These are phyloP conservation scores for Angomonas desouzai DNA, from an alignment of 208 protist species.

Conservation along the genomic window DNA sequence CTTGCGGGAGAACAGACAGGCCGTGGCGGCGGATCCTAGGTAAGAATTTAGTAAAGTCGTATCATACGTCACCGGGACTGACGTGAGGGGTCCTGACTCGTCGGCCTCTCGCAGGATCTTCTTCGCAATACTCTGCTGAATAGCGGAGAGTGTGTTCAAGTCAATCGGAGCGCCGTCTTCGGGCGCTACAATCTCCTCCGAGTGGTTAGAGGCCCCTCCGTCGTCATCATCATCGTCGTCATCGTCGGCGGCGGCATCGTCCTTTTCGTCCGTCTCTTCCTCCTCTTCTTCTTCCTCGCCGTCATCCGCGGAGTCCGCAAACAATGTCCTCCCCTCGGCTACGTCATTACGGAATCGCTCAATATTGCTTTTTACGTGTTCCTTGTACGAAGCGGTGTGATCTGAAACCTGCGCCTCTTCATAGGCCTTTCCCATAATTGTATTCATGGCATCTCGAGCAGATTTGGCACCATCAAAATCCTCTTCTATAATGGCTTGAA, in stretches of 20 bases:
- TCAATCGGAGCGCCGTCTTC: neutral
- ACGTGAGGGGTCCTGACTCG: neutral
- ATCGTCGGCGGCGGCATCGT: constrained; percentile 8
- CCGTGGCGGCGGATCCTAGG: constrained; percentile 55
- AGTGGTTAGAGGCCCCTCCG: neutral
- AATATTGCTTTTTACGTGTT: neutral
- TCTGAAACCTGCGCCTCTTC: constrained; percentile 40
- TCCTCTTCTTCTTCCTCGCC: neutral
- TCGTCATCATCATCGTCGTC: constrained; percentile 5
- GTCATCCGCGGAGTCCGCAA: constrained; percentile 4
- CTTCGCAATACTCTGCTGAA: constrained; percentile 10
- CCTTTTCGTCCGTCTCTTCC: neutral
- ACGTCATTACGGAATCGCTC: neutral
- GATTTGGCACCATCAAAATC: constrained; percentile 81
- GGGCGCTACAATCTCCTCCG: constrained; percentile 5
- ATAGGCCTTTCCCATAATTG: constrained; percentile 49
- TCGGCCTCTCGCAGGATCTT: constrained; percentile 14
- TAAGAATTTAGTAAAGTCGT: constrained; percentile 23
- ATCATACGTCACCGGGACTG: constrained; percentile 11
- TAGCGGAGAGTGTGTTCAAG: neutral
- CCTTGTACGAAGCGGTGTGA: neutral
- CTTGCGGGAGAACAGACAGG: constrained; percentile 66
- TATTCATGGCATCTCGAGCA: constrained; percentile 69
- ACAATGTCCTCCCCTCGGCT: neutral
- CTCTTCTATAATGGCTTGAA: constrained; percentile 87